Base-by-base conservation (phyloP, 352 stramenopile species). In the Globisporangium carolinianum region DNA sequence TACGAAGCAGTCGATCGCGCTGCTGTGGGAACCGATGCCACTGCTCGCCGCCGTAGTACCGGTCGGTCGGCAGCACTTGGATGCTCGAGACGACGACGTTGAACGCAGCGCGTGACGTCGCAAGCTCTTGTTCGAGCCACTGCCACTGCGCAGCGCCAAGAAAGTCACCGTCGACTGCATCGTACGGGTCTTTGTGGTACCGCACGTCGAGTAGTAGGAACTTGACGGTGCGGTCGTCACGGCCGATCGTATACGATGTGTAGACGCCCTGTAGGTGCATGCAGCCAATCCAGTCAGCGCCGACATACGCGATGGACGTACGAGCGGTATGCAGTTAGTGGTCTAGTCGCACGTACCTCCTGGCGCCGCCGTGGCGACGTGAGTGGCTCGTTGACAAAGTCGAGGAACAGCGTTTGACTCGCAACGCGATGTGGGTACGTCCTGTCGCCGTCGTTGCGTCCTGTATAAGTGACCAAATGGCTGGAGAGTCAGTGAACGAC, bases 21-120 rank as follows among this genome's bases (percentile, higher is more conserved):
- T 94, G 67, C 37, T 67, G 67, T 4, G 91, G 87, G 64, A 97
- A 98, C 38, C 91, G 83, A 14, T 61, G 78, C 94, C 94, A 98
- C 60, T 80, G 85, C 63, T 98, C 94, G 2, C 83, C 81, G 35
- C 79, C 58, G 55, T 91, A 72, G 63, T 79, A 93, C n/a, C 67
- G 84, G 49, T 90, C 96, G 42, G 66, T 65, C 2, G 85, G 79
- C 45, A 95, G 76, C 49, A 97, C 80, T 66, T 98, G 91, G 18
- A 98, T 77, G 35, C 90, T 89, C 37, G 80, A 95, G 7, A 98
- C 87, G 63, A 98, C 86, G 38, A 98, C 86, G 68, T 98, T 97
- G 57, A 97, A 95, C 47, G 85, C 72, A 15, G 92, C 89, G 11
- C 62, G 89, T 9, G 89, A 88, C 43, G 79, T 75, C 37, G 64